These are phyloP conservation scores for Lipomyces orientalis DNA, from an alignment of 805 yeast species.

Conservation along the genomic window DNA sequence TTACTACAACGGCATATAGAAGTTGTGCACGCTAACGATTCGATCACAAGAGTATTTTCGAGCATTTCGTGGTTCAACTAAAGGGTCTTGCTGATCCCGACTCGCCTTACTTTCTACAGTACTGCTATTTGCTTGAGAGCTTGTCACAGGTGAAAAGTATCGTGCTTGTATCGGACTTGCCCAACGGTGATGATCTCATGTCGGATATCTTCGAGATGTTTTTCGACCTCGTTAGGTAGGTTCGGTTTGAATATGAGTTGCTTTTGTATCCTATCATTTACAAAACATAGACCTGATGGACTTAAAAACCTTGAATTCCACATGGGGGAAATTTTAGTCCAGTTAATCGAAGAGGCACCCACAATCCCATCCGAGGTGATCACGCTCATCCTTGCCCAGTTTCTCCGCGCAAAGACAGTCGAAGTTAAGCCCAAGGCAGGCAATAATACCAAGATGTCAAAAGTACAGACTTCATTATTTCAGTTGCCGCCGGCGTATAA, in stretches of 20 bases:
- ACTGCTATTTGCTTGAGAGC: constrained; percentile 66
- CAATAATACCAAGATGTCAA: background rate
- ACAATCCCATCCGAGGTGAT: constrained; percentile 65
- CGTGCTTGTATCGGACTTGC: constrained; percentile 75
- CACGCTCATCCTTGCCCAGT: constrained; percentile 68
- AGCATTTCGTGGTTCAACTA: constrained; percentile 68
- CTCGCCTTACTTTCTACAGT: constrained; percentile 66
- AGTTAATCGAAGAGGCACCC: constrained; percentile 73
- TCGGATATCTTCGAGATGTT: constrained; percentile 63
- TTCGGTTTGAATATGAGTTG: background rate
- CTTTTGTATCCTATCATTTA: background rate
- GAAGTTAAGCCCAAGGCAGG: constrained; percentile 29
- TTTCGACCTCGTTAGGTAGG: constrained; percentile 57
- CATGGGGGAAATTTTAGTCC: constrained; percentile 73
- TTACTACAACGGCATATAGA: background rate
- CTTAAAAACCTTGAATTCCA: constrained; percentile 58
- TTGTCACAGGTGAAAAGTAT: constrained; percentile 77
- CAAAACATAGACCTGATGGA: constrained; percentile 24
- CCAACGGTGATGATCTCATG: constrained; percentile 62
- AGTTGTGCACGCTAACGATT: background rate
- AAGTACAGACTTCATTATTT: constrained; percentile 20
- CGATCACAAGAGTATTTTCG: constrained; percentile 55
- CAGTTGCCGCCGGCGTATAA: constrained; percentile 63
- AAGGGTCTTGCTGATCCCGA: constrained; percentile 55
- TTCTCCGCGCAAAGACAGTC: constrained; percentile 51